A percentile compares a stretch with the other conserved stretches of the same genome.
Evolutionary conservation across 2,329 filamentous ascomycete species (phyloP).

Genomic region (Neonectria magnoliae): DNA sequence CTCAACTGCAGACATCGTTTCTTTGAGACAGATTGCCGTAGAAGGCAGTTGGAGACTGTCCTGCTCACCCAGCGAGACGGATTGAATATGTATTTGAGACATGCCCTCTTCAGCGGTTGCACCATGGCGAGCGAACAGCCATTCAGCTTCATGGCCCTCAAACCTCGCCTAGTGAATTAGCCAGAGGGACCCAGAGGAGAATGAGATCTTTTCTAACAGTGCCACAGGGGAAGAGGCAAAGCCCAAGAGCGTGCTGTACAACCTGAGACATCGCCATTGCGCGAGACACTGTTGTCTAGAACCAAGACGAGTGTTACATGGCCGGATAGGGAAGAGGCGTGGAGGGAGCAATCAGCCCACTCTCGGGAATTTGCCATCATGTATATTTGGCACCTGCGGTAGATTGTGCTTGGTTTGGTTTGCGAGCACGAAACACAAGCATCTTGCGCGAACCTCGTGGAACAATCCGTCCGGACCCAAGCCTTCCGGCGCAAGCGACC

Average conservation of each 20-base stretch:
- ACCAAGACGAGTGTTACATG: slow-evolving; percentile 27
- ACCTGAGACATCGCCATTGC: slow-evolving; percentile 32
- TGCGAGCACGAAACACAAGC: neutral
- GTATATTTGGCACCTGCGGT: neutral
- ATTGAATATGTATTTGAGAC: slow-evolving; percentile 48
- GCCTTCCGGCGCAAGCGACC: slow-evolving; percentile 24
- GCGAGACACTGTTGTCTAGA: slow-evolving; percentile 34
- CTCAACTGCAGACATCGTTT: slow-evolving; percentile 30
- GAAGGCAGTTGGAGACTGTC: slow-evolving; percentile 30
- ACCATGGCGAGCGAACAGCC: slow-evolving; percentile 35
- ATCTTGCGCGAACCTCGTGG: neutral
- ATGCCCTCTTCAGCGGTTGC: slow-evolving; percentile 37
- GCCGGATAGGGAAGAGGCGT: slow-evolving; percentile 4
- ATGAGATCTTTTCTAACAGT: slow-evolving; percentile 49
- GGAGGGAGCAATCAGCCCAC: neutral
- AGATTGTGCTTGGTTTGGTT: neutral
- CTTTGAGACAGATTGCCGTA: slow-evolving; percentile 40
- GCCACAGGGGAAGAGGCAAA: slow-evolving; percentile 43
- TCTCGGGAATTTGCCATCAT: slow-evolving; percentile 2
- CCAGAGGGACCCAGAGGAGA: slow-evolving; percentile 15
- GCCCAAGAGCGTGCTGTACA: slow-evolving; percentile 52
- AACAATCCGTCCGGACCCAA: slow-evolving; percentile 2
- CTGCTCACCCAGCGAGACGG: slow-evolving; percentile 33
- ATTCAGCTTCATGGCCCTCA: slow-evolving; percentile 38
- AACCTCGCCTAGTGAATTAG: slow-evolving; percentile 21